Percentiles rank a stretch among this genome's conserved stretches.
phyloP scores from a whole-genome alignment of 345 rosid genomes.

The Gossypium rotundifolium region DNA sequence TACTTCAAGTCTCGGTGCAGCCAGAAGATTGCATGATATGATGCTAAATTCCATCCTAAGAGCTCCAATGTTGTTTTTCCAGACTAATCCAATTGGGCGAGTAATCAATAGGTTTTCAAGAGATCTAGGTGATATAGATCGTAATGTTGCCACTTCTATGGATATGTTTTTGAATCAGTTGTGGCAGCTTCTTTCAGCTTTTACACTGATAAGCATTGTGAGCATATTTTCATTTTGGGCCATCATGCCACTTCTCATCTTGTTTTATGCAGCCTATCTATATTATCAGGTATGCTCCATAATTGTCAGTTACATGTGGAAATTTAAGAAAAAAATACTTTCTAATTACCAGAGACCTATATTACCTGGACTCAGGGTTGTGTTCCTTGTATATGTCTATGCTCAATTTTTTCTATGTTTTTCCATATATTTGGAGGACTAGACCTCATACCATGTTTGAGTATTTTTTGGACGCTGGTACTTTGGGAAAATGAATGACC shows the following conservation, averaged over 20 bases:
- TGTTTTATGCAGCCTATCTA: constrained; percentile 83
- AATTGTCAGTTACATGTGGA: background rate
- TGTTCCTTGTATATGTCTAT: background rate
- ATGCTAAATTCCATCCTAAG: constrained; percentile 72
- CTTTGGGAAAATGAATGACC: background rate
- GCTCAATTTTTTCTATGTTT: background rate
- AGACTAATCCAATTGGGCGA: constrained; percentile 87
- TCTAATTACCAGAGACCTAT: background rate
- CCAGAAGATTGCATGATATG: constrained; percentile 71
- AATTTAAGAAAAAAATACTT: background rate
- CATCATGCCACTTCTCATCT: constrained; percentile 80
- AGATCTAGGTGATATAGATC: constrained; percentile 87
- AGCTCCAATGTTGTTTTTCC: constrained; percentile 93
- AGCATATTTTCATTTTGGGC: constrained; percentile 94
- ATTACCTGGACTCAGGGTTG: background rate
- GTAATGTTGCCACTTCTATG: constrained; percentile 59
- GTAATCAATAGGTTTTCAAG: constrained; percentile 88
- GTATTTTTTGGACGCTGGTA: background rate
- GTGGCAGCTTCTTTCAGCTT: constrained; percentile 87
- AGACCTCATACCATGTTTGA: background rate
- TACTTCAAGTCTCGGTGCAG: constrained; percentile 73
- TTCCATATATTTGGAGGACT: background rate
- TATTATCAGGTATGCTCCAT: constrained; percentile 72
- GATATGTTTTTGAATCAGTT: constrained; percentile 67
- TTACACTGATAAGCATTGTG: constrained; percentile 77